Evolutionary conservation across 2,329 filamentous ascomycete genomes (phyloP).

Genomic region (Fusarium subtropicale): DNA sequence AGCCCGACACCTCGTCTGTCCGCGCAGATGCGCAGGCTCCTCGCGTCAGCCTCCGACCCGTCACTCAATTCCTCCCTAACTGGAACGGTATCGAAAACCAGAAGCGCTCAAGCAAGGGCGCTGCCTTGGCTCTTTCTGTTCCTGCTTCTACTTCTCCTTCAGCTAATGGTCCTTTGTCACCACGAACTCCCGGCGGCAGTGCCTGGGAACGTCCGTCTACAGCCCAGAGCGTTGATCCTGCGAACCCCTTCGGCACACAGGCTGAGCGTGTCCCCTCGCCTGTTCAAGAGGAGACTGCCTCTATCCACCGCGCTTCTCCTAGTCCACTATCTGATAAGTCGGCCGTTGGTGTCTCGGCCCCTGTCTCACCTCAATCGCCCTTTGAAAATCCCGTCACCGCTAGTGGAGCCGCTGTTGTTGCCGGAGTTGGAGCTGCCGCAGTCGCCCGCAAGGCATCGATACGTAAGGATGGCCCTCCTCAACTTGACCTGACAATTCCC

Average conservation of each 20-base stretch:
- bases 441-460: slow-evolving; percentile 67
- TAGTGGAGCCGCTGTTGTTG: slow-evolving; percentile 54
- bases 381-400: slow-evolving; percentile 54
- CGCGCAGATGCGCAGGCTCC: slow-evolving; percentile 70
- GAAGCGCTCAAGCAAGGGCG: slow-evolving; percentile 63
- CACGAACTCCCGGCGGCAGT: slow-evolving; percentile 51
- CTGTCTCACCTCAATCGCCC: slow-evolving; percentile 30
- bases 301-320: slow-evolving; percentile 44
- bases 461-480: slow-evolving; percentile 63
- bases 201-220: slow-evolving; percentile 63
- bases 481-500: slow-evolving; percentile 66
- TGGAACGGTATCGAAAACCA: slow-evolving; percentile 62
- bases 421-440: slow-evolving; percentile 51
- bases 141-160: slow-evolving; percentile 45
- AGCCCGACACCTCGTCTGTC: slow-evolving; percentile 20
- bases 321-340: slow-evolving; percentile 51
- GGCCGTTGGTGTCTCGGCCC: slow-evolving; percentile 19
- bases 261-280: slow-evolving; percentile 63
- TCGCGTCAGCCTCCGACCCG: slow-evolving; percentile 84
- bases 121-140: slow-evolving; percentile 54
- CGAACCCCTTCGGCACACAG: slow-evolving; percentile 78
- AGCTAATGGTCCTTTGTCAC: slow-evolving; percentile 35
- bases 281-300: slow-evolving; percentile 51
- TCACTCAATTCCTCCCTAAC: slow-evolving; percentile 84
- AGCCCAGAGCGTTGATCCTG: slow-evolving; percentile 61